Evolutionary conservation across 2,329 filamentous ascomycete species (phyloP).

Genomic region (Diaporthe caulivora): DNA sequence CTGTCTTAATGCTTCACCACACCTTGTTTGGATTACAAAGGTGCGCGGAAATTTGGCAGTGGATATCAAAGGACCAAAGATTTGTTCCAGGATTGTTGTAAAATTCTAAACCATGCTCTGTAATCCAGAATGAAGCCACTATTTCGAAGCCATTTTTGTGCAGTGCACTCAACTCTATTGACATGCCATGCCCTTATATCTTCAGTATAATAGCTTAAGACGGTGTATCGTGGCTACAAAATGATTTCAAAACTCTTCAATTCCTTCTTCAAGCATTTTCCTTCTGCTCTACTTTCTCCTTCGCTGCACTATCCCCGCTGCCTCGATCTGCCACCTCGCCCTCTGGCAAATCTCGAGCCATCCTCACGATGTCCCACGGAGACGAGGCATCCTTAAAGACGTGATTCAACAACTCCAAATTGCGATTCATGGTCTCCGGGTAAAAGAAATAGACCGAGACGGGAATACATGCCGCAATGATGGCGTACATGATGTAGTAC

Average conservation of each 20-base stretch:
- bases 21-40: not conserved
- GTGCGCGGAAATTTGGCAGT: not conserved
- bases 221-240: not conserved
- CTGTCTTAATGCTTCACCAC: not conserved
- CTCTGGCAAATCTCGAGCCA: conserved; percentile 23
- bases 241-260: not conserved
- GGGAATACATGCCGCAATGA: conserved; percentile 58
- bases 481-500: conserved; percentile 54
- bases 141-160: not conserved
- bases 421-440: conserved; percentile 63
- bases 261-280: conserved; percentile 7
- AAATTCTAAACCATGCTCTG: not conserved
- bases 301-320: not conserved
- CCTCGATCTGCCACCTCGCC: conserved; percentile 11
- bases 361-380: conserved; percentile 48
- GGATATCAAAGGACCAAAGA: not conserved
- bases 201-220: not conserved
- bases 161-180: not conserved
- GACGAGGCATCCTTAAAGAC: conserved; percentile 56
- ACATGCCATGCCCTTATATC: not conserved
- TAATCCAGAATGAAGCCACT: not conserved
- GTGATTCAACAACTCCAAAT: conserved; percentile 58
- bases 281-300: conserved; percentile 6
- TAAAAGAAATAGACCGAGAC: conserved; percentile 58
- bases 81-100: not conserved